Conservation (phyloP, 176 grass and related monocot genomes). For the Tillandsia leiboldiana region DNA sequence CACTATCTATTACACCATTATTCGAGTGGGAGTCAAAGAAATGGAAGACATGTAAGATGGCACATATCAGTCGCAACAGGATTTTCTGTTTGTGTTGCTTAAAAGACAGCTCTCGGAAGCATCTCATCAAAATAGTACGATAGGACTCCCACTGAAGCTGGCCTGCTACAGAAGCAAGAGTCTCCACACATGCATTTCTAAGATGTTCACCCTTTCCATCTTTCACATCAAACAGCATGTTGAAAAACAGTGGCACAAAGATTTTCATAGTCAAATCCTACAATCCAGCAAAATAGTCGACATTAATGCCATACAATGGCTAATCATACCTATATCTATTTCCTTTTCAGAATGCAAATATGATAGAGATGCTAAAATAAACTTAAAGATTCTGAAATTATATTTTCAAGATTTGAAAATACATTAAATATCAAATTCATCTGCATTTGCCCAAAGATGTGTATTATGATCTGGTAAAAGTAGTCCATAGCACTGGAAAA, state of each 20-base stretch:
- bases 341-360: no score
- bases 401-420: no score
- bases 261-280: constrained; percentile 73
- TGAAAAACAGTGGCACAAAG: constrained; percentile 90
- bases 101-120: constrained; percentile 55
- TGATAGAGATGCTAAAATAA: no score
- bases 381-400: no score
- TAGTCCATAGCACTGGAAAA: no score
- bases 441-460: no score
- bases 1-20: not conserved
- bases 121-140: constrained; percentile 58
- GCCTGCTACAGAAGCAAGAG: constrained; percentile 57
- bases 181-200: constrained; percentile 75
- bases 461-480: no score
- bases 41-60: constrained; percentile 70
- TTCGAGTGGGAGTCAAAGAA: constrained; percentile 15
- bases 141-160: constrained; percentile 87
- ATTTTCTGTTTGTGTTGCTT: constrained; percentile 79
- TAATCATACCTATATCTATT: not conserved
- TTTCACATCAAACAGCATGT: constrained; percentile 78
- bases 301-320: not conserved
- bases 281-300: constrained; percentile 27
- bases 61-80: constrained; percentile 70
- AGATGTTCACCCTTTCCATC: constrained; percentile 79
- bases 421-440: no score